These are phyloP conservation scores for Ganoderma boninense DNA, from an alignment of 1,284 basidiomycete species.

Conservation along the genomic window DNA sequence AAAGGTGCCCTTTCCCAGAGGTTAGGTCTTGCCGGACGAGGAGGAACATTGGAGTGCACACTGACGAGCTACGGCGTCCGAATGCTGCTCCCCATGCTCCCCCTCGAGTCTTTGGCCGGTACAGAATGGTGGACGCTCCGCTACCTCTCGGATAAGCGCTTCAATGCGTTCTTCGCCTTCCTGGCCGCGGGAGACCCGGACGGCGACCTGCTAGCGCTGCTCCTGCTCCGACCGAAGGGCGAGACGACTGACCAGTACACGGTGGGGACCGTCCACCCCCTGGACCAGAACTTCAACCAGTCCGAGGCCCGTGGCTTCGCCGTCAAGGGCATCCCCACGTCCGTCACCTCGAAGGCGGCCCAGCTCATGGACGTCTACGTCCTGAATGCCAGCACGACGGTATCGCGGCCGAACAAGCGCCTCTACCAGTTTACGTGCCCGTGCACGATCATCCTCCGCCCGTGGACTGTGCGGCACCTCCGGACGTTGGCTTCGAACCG, in stretches of 20 bases:
- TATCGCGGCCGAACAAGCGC: background rate
- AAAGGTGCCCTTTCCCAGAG: background rate
- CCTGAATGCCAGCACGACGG: background rate
- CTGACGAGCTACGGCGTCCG: conserved; percentile 1
- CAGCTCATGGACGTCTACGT: conserved; percentile 1
- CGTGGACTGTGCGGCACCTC: background rate
- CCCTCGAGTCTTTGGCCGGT: background rate
- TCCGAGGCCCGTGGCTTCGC: conserved; percentile 1
- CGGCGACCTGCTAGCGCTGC: background rate
- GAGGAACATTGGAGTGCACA: background rate
- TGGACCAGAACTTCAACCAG: background rate
- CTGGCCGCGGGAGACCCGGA: background rate
- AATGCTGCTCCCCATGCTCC: conserved; percentile 1
- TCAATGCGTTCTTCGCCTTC: background rate
- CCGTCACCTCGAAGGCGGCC: background rate
- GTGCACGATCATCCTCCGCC: conserved; percentile 1
- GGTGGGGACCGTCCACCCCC: background rate
- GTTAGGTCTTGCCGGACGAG: background rate
- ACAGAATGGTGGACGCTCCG: conserved; percentile 1
- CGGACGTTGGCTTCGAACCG: background rate
- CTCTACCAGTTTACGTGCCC: background rate
- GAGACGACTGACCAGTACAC: conserved; percentile 1
- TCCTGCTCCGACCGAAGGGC: background rate
- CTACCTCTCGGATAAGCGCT: background rate
- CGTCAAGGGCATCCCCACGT: background rate